Evolutionary conservation across 371 early-diverging fungal species (phyloP).

Genomic region (Rhizopus stolonifer): DNA sequence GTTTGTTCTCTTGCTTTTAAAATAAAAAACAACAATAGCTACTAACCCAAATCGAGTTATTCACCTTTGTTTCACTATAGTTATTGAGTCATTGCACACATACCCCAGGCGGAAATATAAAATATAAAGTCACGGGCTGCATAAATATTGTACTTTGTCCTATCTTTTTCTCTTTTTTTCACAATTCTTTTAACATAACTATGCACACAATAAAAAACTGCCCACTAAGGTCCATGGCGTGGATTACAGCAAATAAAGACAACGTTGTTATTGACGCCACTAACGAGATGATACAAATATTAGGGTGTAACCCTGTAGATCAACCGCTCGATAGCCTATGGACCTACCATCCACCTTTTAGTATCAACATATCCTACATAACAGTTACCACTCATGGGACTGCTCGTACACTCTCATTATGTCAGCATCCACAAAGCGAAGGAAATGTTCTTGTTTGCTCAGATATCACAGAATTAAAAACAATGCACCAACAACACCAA

Average conservation of each 20-base stretch:
- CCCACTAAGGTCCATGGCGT: constrained; percentile 25
- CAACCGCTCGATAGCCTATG: constrained; percentile 11
- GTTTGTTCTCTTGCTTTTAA: too few relatives aligned
- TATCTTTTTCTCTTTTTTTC: background rate
- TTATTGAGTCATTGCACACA: background rate
- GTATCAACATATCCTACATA: background rate
- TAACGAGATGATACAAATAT: constrained; percentile 14
- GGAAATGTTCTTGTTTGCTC: constrained; percentile 11
- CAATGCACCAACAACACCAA: background rate
- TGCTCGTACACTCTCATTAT: constrained; percentile 9
- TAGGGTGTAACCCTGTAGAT: constrained; percentile 13
- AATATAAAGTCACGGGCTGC: background rate
- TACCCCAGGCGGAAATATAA: background rate
- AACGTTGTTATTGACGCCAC: constrained; percentile 9
- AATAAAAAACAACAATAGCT: too few relatives aligned
- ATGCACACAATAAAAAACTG: constrained; percentile 19
- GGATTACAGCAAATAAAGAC: constrained; percentile 13
- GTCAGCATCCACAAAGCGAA: constrained; percentile 6
- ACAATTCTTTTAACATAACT: background rate
- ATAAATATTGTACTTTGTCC: background rate
- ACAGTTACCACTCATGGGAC: background rate
- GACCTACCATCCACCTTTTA: background rate
- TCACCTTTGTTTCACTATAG: background rate
- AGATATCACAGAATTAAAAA: constrained; percentile 21
- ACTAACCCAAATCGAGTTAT: background rate